Percentiles rank a stretch among this genome's conserved stretches.
Evolutionary conservation across 108 stramenopile species (phyloP).

Genomic region (Skeletonema potamos): DNA sequence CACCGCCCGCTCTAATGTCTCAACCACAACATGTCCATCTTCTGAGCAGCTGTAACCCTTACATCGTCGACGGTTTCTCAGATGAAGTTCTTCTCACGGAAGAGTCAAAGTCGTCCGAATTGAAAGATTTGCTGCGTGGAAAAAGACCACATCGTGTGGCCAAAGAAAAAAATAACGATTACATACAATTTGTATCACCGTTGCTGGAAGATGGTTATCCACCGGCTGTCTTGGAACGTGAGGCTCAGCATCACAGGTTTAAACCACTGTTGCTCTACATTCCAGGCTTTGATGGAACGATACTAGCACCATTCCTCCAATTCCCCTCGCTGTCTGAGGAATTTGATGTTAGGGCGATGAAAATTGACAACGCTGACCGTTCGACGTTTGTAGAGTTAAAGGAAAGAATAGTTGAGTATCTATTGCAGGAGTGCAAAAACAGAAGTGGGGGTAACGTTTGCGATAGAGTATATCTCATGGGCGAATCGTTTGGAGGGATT

Average conservation of each 20-base stretch:
- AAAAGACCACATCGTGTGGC: no score
- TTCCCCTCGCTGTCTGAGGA: conserved; percentile 69
- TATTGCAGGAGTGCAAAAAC: conserved; percentile 23
- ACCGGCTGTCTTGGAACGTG: conserved; percentile 61
- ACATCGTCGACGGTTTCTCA: no score
- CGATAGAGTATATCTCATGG: conserved; percentile 68
- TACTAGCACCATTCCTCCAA: conserved; percentile 77
- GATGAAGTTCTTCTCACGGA: no score
- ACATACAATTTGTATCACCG: conserved; percentile 61
- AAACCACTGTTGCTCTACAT: conserved; percentile 84
- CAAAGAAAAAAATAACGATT: neutral
- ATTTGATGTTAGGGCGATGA: conserved; percentile 83
- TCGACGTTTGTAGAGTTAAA: conserved; percentile 76
- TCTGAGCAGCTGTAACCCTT: no score
- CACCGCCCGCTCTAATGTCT: no score
- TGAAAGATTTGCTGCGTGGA: no score
- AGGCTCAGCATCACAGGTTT: conserved; percentile 4
- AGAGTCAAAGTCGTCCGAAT: no score
- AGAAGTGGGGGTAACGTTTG: neutral
- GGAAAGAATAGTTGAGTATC: conserved; percentile 51
- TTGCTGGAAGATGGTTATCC: conserved; percentile 79
- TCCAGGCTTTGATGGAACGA: conserved; percentile 90
- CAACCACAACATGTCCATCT: no score
- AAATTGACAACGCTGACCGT: conserved; percentile 63
- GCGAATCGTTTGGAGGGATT: conserved; percentile 87